Evolutionary conservation across 2,329 filamentous ascomycete species (phyloP), one percentile per base, ranked within the genome.

Genomic region (Diaporthe sp.): DNA sequence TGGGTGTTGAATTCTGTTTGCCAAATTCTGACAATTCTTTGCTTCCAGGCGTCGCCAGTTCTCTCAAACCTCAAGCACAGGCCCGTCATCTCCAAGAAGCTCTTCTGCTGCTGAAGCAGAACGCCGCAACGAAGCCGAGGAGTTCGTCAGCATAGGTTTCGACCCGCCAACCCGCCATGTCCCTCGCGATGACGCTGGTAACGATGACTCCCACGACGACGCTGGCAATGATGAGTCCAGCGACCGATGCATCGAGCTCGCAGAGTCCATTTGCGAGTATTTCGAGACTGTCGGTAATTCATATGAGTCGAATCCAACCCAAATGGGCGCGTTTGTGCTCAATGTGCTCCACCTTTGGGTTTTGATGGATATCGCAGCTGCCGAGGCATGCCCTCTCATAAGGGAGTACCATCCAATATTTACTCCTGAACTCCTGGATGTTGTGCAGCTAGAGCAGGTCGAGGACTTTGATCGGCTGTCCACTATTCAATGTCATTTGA

Each of bases 271-370:
- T 13, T 54, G 79, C 3, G 33, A 77, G 0, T 85, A 88, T 68
- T 76, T 86, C 0, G 61, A 78, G 0, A 64, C 76, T 1, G 81
- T 85, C 3, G 69, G 78, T 0, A 75, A 82, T 0, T 78, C 81
- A 0, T 91, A 90, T 75, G 77, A 84, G 1, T 72, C 77, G 2
- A 84, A 88, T 73, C 83, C 87, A 0, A 86, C 88, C 55, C 84
- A 87, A 30, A 86, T 84, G 75, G 90, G 89, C 35, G 73, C 80
- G 0, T 85, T 88, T 77, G 79, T 92, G 0, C 83, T 93, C 1
- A 85, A 82, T 5, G 54, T 90, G 0, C 85, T 92, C 78, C 86
- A 89, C 66, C 76, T 92, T 0, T 93, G 91, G 91, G 79, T 88
- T 2, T 77, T 80, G 2, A 85, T 92, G 81, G 91, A 93, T 74